Evolutionary conservation across 2,329 filamentous ascomycete species (phyloP), one percentile per base, ranked within the genome.

Genomic region (Calonectria ilicicola): DNA sequence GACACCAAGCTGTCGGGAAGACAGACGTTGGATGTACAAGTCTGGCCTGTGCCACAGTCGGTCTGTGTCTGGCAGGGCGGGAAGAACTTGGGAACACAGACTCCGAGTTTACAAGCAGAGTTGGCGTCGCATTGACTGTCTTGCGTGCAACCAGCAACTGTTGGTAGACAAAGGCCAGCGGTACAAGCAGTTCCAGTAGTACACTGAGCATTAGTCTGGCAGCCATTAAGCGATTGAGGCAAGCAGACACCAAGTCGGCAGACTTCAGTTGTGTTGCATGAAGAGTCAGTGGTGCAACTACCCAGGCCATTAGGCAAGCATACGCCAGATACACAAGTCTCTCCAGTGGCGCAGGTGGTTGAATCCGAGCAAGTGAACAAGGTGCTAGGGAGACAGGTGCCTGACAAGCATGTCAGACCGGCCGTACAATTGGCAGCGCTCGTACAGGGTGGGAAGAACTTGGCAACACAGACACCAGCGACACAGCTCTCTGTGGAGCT

Each of bases 211-310:
- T 51, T 32, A 10, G 47, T 40, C 32, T 51, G 46, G 19, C 64
- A 66, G 12, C 35, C 32, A 9, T 15, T n/a, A 32, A 66, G 64
- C 2, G 46, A 27, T 15, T 66, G 40, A n/a, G 29, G 38, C 14
- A 58, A 15, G 32, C 68, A 70, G 19, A 70, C 29, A 8, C 68
- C 68, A 15, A 70, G 42, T 15, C 62, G 42, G 3, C 68, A 70
- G 21, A 49, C 49, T n/a, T 65, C 26, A 8, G 12, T 26, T 5
- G 47, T 10, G 2, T 7, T 17, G 9, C 67, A 70, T 15, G 42
- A 21, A 23, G 35, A 40, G 27, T 64, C 62, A 3, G 26, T 44
- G 23, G 67, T 56, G n/a, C 67, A 70, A 2, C 32, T 23, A 7
- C 27, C 8, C 4, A 65, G 17, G 4, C 19, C 60, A 14, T 7